Base-by-base conservation (phyloP, 2,329 filamentous ascomycete species). In the Piedraia hortae region DNA sequence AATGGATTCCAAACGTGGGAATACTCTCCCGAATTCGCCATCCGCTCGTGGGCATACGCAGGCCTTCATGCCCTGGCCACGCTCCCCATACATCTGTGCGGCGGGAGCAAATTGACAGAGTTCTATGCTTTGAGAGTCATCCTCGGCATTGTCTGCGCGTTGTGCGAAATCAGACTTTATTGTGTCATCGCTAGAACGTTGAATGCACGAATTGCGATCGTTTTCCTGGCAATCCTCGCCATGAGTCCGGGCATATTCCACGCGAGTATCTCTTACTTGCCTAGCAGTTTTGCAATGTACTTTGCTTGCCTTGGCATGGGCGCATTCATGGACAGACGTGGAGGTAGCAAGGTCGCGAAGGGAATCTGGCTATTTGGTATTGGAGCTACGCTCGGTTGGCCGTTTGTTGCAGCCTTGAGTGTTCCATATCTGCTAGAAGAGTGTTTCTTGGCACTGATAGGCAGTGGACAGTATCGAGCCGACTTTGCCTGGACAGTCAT, bases 1-100 rank as follows among this genome's bases (percentile, higher is more conserved):
- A 82, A 89, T 39, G 85, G 82, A 17, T 56, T 91, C 22, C 80
- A 97, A 50, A 97, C 85, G 1, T 97, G 85, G 85, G 85, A 97
- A 46, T 97, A 93, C 48, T 89, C 82, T 1, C 85, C 85, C 4
- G 69, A 82, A 26, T 93, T 73, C 47, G 74, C 78, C 22, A 91
- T 97, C 35, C 67, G 85, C 30, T 91, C 78, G 49, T 97, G 85
- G 85, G 55, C 78, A 11, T 97, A 97, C 39, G 56, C 88, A 16
- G 60, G 55, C 4, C 47, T 91, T 1, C 82, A 97, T 46, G 73
- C 78, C 12, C 33, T 68, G 10, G 47, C 73, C 20, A 70, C 66
- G 19, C 73, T 63, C 29, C 33, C 75, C 10, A 59, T 65, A 14
- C 57, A 65, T 16, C 36, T 85, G 3, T 36, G 50, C 10, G 36